A percentile compares a stretch with the other conserved stretches of the same genome.
These are phyloP conservation scores for Penicillium canescens DNA, from an alignment of 495 filamentous ascomycete species.

Conservation along the genomic window DNA sequence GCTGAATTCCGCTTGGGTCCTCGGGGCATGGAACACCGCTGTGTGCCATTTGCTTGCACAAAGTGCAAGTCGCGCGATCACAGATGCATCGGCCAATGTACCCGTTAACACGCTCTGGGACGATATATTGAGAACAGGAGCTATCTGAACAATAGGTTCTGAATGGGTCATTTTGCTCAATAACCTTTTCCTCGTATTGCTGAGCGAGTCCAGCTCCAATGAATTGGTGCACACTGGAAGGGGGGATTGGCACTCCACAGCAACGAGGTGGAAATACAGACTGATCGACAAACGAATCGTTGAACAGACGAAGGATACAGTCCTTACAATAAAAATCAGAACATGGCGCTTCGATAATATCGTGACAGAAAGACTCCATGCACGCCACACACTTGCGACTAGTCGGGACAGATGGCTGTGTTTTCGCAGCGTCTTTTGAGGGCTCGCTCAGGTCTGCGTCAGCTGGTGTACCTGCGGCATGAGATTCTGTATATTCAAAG, in stretches of 20 bases:
- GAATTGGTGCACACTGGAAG: slow-evolving; percentile 11
- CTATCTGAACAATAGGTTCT: slow-evolving; percentile 30
- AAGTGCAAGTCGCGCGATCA: background rate
- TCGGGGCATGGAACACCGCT: background rate
- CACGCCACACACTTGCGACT: slow-evolving; percentile 13
- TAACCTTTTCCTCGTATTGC: slow-evolving; percentile 15
- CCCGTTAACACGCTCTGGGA: background rate
- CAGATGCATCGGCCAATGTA: too few relatives aligned
- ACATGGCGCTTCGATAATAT: slow-evolving; percentile 26
- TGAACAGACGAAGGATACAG: slow-evolving; percentile 32
- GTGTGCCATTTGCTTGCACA: too few relatives aligned
- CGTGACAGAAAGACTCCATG: background rate
- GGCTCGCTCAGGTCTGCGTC: too few relatives aligned
- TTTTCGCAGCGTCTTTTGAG: too few relatives aligned
- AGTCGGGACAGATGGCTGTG: too few relatives aligned
- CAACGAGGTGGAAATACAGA: slow-evolving; percentile 41
- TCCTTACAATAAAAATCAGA: slow-evolving; percentile 33
- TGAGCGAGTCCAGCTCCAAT: slow-evolving; percentile 3
- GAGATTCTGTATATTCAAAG: too few relatives aligned
- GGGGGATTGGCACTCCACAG: slow-evolving; percentile 27
- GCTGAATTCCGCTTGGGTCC: slow-evolving; percentile 9
- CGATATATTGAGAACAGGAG: slow-evolving; percentile 30
- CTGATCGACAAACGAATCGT: slow-evolving; percentile 28
- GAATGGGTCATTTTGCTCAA: slow-evolving; percentile 26
- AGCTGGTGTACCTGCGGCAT: too few relatives aligned